phyloP scores from a whole-genome alignment of 345 rosid genomes.

The Eucalyptus polybractea region DNA sequence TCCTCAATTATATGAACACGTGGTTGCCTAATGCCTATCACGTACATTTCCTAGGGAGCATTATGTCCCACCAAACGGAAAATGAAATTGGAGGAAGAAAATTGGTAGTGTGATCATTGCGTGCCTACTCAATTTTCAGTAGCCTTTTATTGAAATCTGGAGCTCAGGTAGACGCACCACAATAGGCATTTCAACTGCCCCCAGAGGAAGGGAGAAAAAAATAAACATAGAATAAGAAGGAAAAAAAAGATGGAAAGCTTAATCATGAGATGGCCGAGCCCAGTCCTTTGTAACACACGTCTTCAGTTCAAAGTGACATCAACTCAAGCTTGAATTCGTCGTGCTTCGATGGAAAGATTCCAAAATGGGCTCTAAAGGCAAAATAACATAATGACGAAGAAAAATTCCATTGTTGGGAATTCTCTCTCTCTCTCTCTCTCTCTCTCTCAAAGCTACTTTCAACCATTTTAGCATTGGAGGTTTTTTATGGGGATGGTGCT shows the following conservation, averaged over 20 bases:
- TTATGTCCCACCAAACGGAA: not conserved
- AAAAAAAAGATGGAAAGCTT: not conserved
- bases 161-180: not conserved
- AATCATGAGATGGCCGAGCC: not conserved
- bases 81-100: not conserved
- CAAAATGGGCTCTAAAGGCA: constrained; percentile 7
- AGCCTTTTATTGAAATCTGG: not conserved
- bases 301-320: not conserved
- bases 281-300: not conserved
- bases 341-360: constrained; percentile 1
- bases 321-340: not conserved
- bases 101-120: not conserved
- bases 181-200: not conserved
- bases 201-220: not conserved
- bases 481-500: constrained; percentile 15
- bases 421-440: not conserved
- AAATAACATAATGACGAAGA: constrained; percentile 13
- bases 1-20: not conserved
- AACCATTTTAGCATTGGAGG: constrained; percentile 8
- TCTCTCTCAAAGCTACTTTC: not conserved
- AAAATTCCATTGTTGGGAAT: constrained; percentile 2
- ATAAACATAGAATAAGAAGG: not conserved
- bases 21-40: not conserved
- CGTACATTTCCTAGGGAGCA: not conserved
- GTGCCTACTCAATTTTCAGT: not conserved